Evolutionary conservation across 495 filamentous ascomycete genomes (phyloP), one percentile per base, ranked within the genome.

Genomic region (Terfezia boudieri): DNA sequence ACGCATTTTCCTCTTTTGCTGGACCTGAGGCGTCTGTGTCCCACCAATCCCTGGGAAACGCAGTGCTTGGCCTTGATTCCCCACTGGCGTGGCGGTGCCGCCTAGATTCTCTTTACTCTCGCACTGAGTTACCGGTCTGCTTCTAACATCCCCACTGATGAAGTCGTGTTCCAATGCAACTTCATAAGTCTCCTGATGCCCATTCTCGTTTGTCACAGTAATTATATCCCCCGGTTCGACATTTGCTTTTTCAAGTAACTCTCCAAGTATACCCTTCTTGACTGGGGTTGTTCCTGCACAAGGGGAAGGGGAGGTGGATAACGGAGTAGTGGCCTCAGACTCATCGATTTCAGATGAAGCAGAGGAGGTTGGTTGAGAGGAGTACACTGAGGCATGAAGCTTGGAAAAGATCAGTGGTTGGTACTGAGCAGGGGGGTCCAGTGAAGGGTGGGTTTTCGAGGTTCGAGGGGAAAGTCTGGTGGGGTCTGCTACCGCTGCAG

Each of bases 141-240:
- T 46, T 8, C 41, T 14, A 20, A 73, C 72, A 55, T 80, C 77
- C 8, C 72, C 60, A 55, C 76, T 82, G 53, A 81, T 67, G 56
- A 80, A 83, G 66, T 82, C 79, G 49, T 79, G 68, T 20, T 82
- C 76, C 41, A 83, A 65, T 36, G 76, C 72, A 23, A 83, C 70
- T 63, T 82, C 77, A 58, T 83, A 83, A 1, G 41, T 46, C 17
- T 46, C 41, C 41, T 14, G 14, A 20, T 46, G 14, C 41, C 41
- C 41, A 9, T 46, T 8, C 41, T 46, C 41, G 41, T 4, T 46
- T 5, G 41, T 46, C 14, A 46, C 41, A 4, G 41, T 46, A 9
- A 46, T 20, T 2, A 46, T 14, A 46, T 46, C 41, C 17, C 41
- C 41, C 4, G 12, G 1, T 5, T 14, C 17, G 41, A 8, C 41